Evolutionary conservation across 2,329 filamentous ascomycete genomes (phyloP).

Genomic region (Aspergillus sojae): DNA sequence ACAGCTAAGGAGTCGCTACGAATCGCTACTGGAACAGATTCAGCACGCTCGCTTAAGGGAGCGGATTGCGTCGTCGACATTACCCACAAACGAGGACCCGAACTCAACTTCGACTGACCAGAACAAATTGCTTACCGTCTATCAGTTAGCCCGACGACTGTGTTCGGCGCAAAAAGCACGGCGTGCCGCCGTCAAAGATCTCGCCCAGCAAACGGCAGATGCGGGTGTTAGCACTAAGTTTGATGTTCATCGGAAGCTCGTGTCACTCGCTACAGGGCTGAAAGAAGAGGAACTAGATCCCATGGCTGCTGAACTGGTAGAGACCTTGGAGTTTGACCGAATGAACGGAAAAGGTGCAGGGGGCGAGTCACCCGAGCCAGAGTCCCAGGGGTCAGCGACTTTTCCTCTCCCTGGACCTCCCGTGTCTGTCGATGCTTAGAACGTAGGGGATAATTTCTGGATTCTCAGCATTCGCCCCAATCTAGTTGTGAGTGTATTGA

Average conservation of each 20-base stretch:
- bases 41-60: constrained; percentile 43
- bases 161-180: constrained; percentile 38
- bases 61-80: constrained; percentile 26
- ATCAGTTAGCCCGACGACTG: constrained; percentile 36
- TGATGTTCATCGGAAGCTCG: constrained; percentile 50
- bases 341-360: constrained; percentile 39
- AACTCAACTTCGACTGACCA: constrained; percentile 24
- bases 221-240: constrained; percentile 50
- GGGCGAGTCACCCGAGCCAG: constrained; percentile 32
- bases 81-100: constrained; percentile 17
- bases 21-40: constrained; percentile 48
- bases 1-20: constrained; percentile 37
- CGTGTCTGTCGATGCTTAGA: constrained; percentile 38
- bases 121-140: constrained; percentile 35
- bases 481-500: constrained; percentile 1
- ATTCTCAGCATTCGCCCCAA: background rate
- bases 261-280: constrained; percentile 50
- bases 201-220: constrained; percentile 48
- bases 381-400: constrained; percentile 29
- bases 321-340: constrained; percentile 48
- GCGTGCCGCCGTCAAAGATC: constrained; percentile 40
- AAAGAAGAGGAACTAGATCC: constrained; percentile 51
- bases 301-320: constrained; percentile 50
- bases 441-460: background rate
- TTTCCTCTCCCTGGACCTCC: constrained; percentile 30